Evolutionary conservation across 257 asterid genomes (phyloP).

Genomic region (Cinchona pubescens): DNA sequence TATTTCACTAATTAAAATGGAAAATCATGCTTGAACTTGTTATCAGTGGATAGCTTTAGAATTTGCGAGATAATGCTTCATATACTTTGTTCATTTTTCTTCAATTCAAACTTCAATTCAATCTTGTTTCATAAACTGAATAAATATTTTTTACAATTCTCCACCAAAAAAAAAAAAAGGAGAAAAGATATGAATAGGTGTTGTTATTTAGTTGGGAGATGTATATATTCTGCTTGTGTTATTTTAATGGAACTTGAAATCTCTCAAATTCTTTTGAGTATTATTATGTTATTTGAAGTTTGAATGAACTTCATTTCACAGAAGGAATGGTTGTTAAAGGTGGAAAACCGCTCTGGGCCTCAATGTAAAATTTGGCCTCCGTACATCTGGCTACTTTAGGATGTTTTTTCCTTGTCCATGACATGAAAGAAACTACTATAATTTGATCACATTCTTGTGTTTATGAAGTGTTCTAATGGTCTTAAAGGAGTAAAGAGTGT

Average conservation of each 20-base stretch:
- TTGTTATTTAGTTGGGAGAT: neutral
- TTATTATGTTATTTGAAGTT: neutral
- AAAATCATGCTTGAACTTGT: neutral
- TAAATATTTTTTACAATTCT: no score
- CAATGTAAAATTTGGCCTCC: neutral
- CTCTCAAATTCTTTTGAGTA: no score
- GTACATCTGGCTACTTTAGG: neutral
- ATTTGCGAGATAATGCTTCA: neutral
- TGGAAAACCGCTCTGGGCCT: neutral
- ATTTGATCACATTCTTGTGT: neutral
- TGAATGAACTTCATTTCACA: neutral
- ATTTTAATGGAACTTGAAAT: neutral
- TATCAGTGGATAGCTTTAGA: neutral
- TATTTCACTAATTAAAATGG: neutral
- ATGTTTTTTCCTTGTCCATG: neutral
- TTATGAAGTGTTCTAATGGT: neutral
- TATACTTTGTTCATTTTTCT: neutral
- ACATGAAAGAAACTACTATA: neutral
- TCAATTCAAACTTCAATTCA: neutral
- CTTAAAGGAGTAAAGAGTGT: neutral
- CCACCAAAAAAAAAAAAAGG: no score
- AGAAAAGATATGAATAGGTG: neutral
- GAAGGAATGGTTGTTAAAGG: neutral
- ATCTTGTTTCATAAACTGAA: neutral
- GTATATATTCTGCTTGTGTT: neutral